phyloP scores from a whole-genome alignment of 2,329 filamentous ascomycete species.

The Epicoccum sorghinum region DNA sequence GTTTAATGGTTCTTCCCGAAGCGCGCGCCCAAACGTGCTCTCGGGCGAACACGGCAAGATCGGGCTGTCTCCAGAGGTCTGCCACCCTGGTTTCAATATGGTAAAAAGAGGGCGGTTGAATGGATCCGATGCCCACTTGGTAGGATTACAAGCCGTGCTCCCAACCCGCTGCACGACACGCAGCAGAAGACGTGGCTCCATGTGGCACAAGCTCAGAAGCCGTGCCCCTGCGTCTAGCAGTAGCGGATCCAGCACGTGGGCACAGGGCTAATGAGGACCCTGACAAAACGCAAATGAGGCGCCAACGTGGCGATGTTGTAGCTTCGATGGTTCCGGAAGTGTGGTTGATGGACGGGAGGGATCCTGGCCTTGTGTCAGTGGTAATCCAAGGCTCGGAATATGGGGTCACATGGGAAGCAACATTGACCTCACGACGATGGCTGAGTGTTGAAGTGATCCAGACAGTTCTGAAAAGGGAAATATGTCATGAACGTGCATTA shows the following conservation, averaged over 20 bases:
- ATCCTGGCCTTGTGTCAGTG: constrained; percentile 5
- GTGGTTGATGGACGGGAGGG: constrained; percentile 17
- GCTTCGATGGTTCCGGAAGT: constrained; percentile 13
- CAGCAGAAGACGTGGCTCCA: constrained; percentile 10
- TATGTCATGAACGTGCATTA: constrained; percentile 1
- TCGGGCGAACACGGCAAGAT: constrained; percentile 11
- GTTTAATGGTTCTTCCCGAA: neutral
- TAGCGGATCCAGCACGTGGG: constrained; percentile 17
- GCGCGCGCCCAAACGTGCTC: neutral
- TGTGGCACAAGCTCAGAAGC: constrained; percentile 10
- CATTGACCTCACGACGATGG: neutral
- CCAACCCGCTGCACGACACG: constrained; percentile 18
- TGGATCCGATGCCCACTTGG: neutral
- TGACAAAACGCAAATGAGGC: constrained; percentile 8
- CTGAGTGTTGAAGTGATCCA: neutral
- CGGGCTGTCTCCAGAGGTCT: neutral
- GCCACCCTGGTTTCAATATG: constrained; percentile 17
- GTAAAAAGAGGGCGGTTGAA: constrained; percentile 12
- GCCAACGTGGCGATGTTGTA: constrained; percentile 7
- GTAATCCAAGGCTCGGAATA: neutral
- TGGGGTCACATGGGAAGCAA: constrained; percentile 4
- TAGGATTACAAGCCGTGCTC: constrained; percentile 13
- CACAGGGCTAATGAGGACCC: constrained; percentile 7
- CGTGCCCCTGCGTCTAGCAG: constrained; percentile 6
- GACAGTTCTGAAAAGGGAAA: neutral